phyloP scores from a whole-genome alignment of 2,329 filamentous ascomycete species.

The Neonectria faginata region DNA sequence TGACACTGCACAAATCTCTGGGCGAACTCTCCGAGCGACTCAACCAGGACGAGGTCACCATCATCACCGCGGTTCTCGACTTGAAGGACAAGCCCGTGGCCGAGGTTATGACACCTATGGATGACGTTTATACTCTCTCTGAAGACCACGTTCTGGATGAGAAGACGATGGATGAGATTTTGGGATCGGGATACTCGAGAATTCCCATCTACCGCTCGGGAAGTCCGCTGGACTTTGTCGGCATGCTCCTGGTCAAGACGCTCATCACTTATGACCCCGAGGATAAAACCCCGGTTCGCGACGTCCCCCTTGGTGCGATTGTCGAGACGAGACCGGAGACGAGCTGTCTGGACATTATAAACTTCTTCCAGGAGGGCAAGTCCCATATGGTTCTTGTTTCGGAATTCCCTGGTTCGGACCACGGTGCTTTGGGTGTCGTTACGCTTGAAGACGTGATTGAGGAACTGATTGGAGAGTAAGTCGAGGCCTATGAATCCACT shows the following conservation, averaged over 20 bases:
- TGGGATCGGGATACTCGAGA: slow-evolving; percentile 93
- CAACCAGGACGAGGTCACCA: slow-evolving; percentile 98
- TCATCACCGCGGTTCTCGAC: slow-evolving; percentile 96
- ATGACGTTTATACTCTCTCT: slow-evolving; percentile 97
- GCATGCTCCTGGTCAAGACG: slow-evolving; percentile 98
- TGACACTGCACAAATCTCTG: slow-evolving; percentile 92
- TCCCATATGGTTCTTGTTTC: slow-evolving; percentile 99
- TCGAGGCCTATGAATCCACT: slow-evolving; percentile 39
- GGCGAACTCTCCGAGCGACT: slow-evolving; percentile 88
- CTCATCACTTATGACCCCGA: slow-evolving; percentile 98
- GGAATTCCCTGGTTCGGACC: slow-evolving; percentile 87
- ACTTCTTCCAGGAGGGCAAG: slow-evolving; percentile 99
- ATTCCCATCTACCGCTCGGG: slow-evolving; percentile 94
- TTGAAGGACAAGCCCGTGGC: slow-evolving; percentile 96
- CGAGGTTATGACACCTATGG: slow-evolving; percentile 98
- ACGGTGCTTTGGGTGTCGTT: slow-evolving; percentile 91
- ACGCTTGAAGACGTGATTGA: slow-evolving; percentile 98
- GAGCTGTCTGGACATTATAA: slow-evolving; percentile 97
- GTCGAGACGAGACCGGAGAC: slow-evolving; percentile 96
- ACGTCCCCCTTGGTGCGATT: slow-evolving; percentile 92
- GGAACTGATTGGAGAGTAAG: slow-evolving; percentile 96
- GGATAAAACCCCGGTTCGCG: slow-evolving; percentile 85
- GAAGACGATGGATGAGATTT: slow-evolving; percentile 91
- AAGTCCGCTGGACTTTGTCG: slow-evolving; percentile 88
- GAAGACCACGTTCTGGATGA: slow-evolving; percentile 94